Evolutionary conservation across 2,329 filamentous ascomycete species (phyloP).

Genomic region (Rhynchosporium secalis): DNA sequence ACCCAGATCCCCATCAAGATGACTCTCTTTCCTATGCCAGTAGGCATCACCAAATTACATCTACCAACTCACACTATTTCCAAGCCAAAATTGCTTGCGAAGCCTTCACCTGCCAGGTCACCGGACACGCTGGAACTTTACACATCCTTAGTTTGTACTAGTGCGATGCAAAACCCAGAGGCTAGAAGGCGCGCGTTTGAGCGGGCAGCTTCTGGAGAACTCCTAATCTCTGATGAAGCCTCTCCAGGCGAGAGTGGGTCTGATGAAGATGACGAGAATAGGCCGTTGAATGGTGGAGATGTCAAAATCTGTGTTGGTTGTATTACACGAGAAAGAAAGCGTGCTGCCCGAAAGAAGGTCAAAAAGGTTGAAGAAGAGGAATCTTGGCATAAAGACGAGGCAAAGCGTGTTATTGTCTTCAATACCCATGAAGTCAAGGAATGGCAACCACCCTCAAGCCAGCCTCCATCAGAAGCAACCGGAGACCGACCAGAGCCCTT

Average conservation of each 20-base stretch:
- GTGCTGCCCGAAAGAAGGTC: slow-evolving; percentile 87
- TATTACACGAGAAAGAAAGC: slow-evolving; percentile 86
- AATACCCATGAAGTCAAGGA: slow-evolving; percentile 87
- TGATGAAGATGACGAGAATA: slow-evolving; percentile 55
- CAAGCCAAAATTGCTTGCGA: slow-evolving; percentile 86
- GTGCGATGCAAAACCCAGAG: slow-evolving; percentile 76
- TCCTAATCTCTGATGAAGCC: slow-evolving; percentile 21
- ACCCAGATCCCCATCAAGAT: slow-evolving; percentile 92
- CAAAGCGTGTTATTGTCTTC: slow-evolving; percentile 82
- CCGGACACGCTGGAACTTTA: slow-evolving; percentile 77
- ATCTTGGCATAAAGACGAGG: slow-evolving; percentile 78
- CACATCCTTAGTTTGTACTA: slow-evolving; percentile 85
- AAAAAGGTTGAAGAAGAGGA: slow-evolving; percentile 93
- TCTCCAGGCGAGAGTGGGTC: slow-evolving; percentile 28
- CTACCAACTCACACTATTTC: slow-evolving; percentile 89
- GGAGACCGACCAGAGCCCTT: slow-evolving; percentile 49
- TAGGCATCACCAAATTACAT: slow-evolving; percentile 76
- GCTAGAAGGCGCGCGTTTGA: slow-evolving; percentile 61
- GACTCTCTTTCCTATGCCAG: slow-evolving; percentile 72
- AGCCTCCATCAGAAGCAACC: slow-evolving; percentile 49
- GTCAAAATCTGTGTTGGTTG: slow-evolving; percentile 91
- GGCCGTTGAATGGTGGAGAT: slow-evolving; percentile 85
- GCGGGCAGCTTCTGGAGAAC: slow-evolving; percentile 43
- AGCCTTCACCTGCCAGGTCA: slow-evolving; percentile 62
- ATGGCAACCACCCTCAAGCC: slow-evolving; percentile 65